Percentiles rank a stretch among this genome's conserved stretches.
These are phyloP conservation scores for Candida michaelii DNA, from an alignment of 805 yeast genomes.

Conservation along the genomic window DNA sequence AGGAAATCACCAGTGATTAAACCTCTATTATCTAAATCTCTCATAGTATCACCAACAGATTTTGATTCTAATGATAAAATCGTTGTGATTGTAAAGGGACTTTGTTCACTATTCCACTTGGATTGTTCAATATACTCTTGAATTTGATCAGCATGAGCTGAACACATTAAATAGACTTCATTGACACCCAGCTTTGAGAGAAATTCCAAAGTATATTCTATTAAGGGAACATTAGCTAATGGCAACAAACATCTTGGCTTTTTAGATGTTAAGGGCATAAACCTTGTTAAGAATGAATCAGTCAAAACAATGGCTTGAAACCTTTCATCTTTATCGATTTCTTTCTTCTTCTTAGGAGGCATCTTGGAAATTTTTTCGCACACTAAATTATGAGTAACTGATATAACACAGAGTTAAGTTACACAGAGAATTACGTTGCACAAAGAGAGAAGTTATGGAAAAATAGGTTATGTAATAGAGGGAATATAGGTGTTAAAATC, in stretches of 20 bases:
- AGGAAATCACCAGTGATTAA: slow-evolving; percentile 87
- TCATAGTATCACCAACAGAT: slow-evolving; percentile 96
- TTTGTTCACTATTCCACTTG: slow-evolving; percentile 56
- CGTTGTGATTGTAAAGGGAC: slow-evolving; percentile 76
- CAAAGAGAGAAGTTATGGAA: too few relatives aligned
- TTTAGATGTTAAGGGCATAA: slow-evolving; percentile 85
- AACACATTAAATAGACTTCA: slow-evolving; percentile 88
- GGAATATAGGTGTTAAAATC: too few relatives aligned
- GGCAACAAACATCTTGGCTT: slow-evolving; percentile 91
- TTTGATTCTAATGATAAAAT: slow-evolving; percentile 82
- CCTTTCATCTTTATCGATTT: slow-evolving; percentile 64
- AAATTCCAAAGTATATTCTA: slow-evolving; percentile 93
- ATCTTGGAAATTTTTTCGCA: slow-evolving; percentile 18
- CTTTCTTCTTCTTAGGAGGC: slow-evolving; percentile 58
- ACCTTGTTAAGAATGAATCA: slow-evolving; percentile 89
- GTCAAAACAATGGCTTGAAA: slow-evolving; percentile 93
- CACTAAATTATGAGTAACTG: too few relatives aligned
- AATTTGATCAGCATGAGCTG: slow-evolving; percentile 87
- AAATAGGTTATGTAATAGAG: too few relatives aligned
- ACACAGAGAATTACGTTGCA: too few relatives aligned
- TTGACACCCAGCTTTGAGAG: slow-evolving; percentile 86
- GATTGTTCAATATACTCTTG: slow-evolving; percentile 75
- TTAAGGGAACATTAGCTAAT: slow-evolving; percentile 86
- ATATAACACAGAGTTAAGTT: too few relatives aligned
- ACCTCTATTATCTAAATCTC: slow-evolving; percentile 91